Conservation (phyloP, 371 early-diverging fungal species). For the Lichtheimia hyalospora region DNA sequence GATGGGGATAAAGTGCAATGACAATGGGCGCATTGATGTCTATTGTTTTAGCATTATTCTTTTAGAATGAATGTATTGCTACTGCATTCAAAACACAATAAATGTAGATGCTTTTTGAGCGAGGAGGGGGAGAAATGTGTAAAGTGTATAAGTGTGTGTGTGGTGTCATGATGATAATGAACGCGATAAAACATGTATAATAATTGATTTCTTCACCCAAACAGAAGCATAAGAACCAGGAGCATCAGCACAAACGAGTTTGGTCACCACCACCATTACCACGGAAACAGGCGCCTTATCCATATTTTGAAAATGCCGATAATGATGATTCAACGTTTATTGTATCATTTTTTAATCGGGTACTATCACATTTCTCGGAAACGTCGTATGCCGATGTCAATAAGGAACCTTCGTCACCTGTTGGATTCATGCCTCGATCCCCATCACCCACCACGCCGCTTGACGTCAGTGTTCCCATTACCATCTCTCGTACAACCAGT, state of each 20-base stretch:
- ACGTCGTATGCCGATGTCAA: neutral
- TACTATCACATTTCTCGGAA: neutral
- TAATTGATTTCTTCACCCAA: no score
- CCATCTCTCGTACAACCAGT: neutral
- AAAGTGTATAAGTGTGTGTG: no score
- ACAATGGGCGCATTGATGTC: no score
- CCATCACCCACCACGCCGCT: slow-evolving; percentile 12
- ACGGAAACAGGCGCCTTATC: slow-evolving; percentile 2
- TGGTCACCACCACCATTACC: no score
- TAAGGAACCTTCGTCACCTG: slow-evolving; percentile 6
- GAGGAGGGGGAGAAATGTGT: neutral
- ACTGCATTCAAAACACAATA: neutral
- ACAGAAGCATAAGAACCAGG: no score
- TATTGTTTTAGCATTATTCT: neutral
- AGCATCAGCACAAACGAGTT: no score
- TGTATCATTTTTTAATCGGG: no score
- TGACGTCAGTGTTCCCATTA: slow-evolving; percentile 13
- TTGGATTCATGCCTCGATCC: slow-evolving; percentile 26
- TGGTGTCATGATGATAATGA: no score
- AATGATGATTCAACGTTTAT: no score
- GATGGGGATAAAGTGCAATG: no score
- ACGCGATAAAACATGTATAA: no score
- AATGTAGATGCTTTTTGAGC: neutral
- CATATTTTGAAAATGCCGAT: slow-evolving; percentile 9
- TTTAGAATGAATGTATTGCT: slow-evolving; percentile 6